Percentiles rank a stretch among this genome's conserved stretches.
Conservation (phyloP, 1,284 basidiomycete species). For the Trichosporon sp. region DNA sequence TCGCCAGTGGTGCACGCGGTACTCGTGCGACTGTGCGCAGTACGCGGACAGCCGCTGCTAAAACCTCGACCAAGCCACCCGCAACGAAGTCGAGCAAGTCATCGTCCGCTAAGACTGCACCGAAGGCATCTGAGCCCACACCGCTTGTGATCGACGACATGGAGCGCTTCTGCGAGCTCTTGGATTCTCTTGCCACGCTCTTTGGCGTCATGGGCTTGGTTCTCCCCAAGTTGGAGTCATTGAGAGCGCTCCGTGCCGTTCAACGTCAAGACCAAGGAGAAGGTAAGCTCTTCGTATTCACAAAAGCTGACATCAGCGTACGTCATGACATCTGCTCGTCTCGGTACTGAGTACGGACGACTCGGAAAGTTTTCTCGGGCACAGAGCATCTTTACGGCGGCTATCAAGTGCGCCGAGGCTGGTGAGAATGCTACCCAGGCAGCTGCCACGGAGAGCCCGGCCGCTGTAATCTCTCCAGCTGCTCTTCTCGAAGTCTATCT, state of each 20-base stretch:
- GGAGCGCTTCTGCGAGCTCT: slow-evolving; percentile 53
- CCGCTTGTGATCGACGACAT: slow-evolving; percentile 53
- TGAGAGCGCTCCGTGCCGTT: slow-evolving; percentile 56
- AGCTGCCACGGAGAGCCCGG: not conserved
- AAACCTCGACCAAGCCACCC: not conserved
- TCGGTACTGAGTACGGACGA: slow-evolving; percentile 70
- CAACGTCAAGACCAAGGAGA: slow-evolving; percentile 53
- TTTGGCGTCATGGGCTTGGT: slow-evolving; percentile 61
- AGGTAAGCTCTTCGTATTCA: slow-evolving; percentile 15
- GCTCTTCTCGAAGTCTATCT: slow-evolving; percentile 59
- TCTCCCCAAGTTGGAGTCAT: slow-evolving; percentile 52
- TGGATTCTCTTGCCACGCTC: slow-evolving; percentile 60
- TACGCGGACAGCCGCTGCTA: not conserved
- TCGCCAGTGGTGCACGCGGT: not conserved
- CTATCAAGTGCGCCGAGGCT: slow-evolving; percentile 45
- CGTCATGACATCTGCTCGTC: slow-evolving; percentile 60
- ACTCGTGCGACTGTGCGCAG: not conserved
- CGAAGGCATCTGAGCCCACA: not conserved
- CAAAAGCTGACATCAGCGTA: slow-evolving; percentile 54
- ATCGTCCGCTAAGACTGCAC: not conserved
- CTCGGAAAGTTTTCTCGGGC: slow-evolving; percentile 71
- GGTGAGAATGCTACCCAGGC: not conserved
- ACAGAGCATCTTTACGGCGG: slow-evolving; percentile 59
- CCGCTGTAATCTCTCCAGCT: slow-evolving; percentile 17
- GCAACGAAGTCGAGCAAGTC: not conserved